Conservation (phyloP, 106 monocot genomes). For the Apostasia ramifera region DNA sequence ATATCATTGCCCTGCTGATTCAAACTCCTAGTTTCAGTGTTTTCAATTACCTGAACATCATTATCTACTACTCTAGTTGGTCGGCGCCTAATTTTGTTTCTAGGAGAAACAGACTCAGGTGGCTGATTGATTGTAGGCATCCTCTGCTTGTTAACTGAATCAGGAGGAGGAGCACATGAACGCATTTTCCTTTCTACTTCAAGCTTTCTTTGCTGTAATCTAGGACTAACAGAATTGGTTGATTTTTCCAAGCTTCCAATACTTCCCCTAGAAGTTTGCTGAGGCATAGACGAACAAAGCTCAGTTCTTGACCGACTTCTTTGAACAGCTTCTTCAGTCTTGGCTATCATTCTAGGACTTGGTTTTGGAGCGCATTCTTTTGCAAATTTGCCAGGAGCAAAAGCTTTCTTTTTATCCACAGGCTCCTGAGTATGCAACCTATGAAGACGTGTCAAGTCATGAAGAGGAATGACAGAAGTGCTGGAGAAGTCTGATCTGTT, state of each 20-base stretch:
- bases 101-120: constrained; percentile 45
- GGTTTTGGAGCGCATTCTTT: constrained; percentile 26
- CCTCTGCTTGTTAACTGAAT: constrained; percentile 5
- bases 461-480: constrained; percentile 24
- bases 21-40: constrained; percentile 10
- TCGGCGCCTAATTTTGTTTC: constrained; percentile 27
- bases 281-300: constrained; percentile 24
- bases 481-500: constrained; percentile 16
- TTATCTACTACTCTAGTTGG: constrained; percentile 10
- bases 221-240: constrained; percentile 40
- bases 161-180: constrained; percentile 18
- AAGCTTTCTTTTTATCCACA: constrained; percentile 20
- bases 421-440: constrained; percentile 21
- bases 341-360: constrained; percentile 11
- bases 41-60: constrained; percentile 14
- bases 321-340: constrained; percentile 15
- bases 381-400: constrained; percentile 7
- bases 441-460: constrained; percentile 21
- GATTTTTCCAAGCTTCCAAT: constrained; percentile 16
- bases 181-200: constrained; percentile 23
- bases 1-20: constrained; percentile 22
- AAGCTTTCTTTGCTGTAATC: constrained; percentile 27
- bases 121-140: constrained; percentile 16
- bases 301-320: constrained; percentile 4
- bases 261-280: constrained; percentile 12